These are phyloP conservation scores for Omphalea diandra DNA, from an alignment of 441 rosid genomes.

Conservation along the genomic window DNA sequence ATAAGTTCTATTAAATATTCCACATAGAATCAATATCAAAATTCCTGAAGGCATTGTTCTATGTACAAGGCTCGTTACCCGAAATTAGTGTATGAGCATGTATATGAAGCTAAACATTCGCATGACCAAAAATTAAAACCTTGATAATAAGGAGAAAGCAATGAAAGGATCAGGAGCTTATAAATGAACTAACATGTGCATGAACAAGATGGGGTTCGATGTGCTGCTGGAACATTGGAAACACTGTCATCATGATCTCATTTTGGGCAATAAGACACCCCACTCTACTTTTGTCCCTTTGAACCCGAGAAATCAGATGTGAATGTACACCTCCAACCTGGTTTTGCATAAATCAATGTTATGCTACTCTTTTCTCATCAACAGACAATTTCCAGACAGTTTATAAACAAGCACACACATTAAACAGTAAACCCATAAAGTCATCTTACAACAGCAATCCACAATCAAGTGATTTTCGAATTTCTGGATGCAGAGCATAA, in stretches of 20 bases:
- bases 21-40: background rate
- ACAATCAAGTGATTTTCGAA: slow-evolving; percentile 84
- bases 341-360: slow-evolving; percentile 31
- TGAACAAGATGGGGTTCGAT: slow-evolving; percentile 99
- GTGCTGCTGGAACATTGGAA: slow-evolving; percentile 99
- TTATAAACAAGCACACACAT: no score
- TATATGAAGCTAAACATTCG: background rate
- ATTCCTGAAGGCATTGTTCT: background rate
- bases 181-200: slow-evolving; percentile 92
- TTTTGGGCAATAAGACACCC: slow-evolving; percentile 94
- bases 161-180: slow-evolving; percentile 11
- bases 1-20: background rate
- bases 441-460: slow-evolving; percentile 97
- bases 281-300: slow-evolving; percentile 92
- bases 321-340: slow-evolving; percentile 99
- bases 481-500: slow-evolving; percentile 96
- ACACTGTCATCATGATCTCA: slow-evolving; percentile 96
- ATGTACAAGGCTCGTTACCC: background rate
- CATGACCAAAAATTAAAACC: background rate
- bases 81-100: background rate
- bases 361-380: slow-evolving; percentile 17
- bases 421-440: slow-evolving; percentile 26
- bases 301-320: slow-evolving; percentile 96
- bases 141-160: background rate
- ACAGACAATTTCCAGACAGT: no score